Evolutionary conservation across 805 yeast genomes (phyloP).

Genomic region (Candida adriatica): DNA sequence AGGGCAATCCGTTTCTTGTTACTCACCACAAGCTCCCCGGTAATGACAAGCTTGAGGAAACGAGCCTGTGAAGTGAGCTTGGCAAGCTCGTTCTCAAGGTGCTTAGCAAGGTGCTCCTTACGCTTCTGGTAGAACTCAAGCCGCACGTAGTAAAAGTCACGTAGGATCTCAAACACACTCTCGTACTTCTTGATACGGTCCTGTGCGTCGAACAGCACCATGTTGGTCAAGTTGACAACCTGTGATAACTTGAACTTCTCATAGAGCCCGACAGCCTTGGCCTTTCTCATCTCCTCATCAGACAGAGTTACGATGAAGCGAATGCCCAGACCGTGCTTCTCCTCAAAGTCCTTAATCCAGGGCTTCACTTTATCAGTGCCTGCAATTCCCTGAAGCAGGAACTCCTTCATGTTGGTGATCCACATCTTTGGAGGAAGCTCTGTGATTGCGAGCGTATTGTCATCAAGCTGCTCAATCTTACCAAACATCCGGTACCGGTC

Average conservation of each 20-base stretch:
- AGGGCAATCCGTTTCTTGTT: conserved; percentile 67
- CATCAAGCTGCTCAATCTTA: conserved; percentile 71
- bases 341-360: conserved; percentile 94
- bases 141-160: conserved; percentile 80
- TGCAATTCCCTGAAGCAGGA: conserved; percentile 60
- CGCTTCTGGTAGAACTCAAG: conserved; percentile 87
- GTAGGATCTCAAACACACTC: conserved; percentile 65
- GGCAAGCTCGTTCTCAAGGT: conserved; percentile 67
- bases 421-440: conserved; percentile 90
- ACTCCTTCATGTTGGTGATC: conserved; percentile 89
- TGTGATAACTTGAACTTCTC: conserved; percentile 77
- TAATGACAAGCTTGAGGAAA: conserved; percentile 86
- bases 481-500: conserved; percentile 78
- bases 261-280: conserved; percentile 66
- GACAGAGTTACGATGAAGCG: conserved; percentile 71
- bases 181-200: conserved; percentile 85
- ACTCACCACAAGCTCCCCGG: conserved; percentile 57
- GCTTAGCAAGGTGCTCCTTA: conserved; percentile 69
- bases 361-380: conserved; percentile 70
- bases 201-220: conserved; percentile 92
- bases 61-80: conserved; percentile 79
- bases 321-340: conserved; percentile 81
- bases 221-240: conserved; percentile 65
- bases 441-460: conserved; percentile 76
- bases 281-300: conserved; percentile 77